phyloP scores from a whole-genome alignment of 2,329 filamentous ascomycete species.

The Cladosporium velox region DNA sequence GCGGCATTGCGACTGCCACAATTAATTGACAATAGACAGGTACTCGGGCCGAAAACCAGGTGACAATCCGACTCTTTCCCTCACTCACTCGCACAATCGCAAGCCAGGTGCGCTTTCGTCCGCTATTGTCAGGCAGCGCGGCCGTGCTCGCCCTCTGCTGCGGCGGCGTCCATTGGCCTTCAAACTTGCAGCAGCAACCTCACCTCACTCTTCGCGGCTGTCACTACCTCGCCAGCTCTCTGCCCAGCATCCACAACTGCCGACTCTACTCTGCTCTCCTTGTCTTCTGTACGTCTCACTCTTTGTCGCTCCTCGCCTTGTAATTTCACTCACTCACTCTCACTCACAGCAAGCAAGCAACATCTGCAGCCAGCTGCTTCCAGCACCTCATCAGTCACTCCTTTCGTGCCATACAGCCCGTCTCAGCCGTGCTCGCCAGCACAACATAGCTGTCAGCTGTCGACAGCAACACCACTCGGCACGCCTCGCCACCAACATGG shows the following conservation, averaged over 20 bases:
- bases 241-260: not conserved
- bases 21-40: not conserved
- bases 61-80: not conserved
- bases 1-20: not conserved
- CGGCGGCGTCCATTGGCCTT: conserved; percentile 7
- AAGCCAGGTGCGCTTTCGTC: not conserved
- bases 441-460: conserved; percentile 11
- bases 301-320: conserved; percentile 15
- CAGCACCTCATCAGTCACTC: conserved; percentile 20
- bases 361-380: conserved; percentile 17
- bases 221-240: not conserved
- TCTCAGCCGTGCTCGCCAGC: conserved; percentile 10
- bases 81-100: not conserved
- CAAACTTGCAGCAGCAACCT: not conserved
- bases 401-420: conserved; percentile 15
- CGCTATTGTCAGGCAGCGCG: conserved; percentile 7
- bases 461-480: conserved; percentile 22
- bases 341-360: not conserved
- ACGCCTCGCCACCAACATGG: conserved; percentile 26
- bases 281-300: not conserved
- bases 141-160: conserved; percentile 5
- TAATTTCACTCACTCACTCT: conserved; percentile 3
- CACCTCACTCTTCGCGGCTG: conserved; percentile 1
- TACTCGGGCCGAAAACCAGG: not conserved
- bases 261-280: not conserved